Conservation (phyloP, 305 asterid genomes). For the Plantago coronopus region DNA sequence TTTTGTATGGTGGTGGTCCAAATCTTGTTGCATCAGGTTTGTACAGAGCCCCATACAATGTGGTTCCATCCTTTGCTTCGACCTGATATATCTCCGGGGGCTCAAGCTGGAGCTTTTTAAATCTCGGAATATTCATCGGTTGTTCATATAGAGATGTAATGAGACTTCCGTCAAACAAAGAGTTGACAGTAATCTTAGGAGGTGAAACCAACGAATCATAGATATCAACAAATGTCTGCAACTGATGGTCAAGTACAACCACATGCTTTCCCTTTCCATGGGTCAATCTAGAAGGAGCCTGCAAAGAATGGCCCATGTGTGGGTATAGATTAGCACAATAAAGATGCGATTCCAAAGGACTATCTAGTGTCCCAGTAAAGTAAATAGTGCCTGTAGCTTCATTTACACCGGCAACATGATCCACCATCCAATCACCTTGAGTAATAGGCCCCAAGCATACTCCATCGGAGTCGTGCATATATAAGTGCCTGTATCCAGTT, state of each 20-base stretch:
- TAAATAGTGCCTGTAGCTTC: conserved; percentile 70
- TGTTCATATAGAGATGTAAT: conserved; percentile 58
- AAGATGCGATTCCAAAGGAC: conserved; percentile 85
- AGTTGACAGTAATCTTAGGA: conserved; percentile 60
- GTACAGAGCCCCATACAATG: conserved; percentile 70
- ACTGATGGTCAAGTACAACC: conserved; percentile 80
- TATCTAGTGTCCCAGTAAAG: conserved; percentile 66
- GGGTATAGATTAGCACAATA: conserved; percentile 55
- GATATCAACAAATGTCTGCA: conserved; percentile 75
- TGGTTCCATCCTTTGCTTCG: conserved; percentile 68
- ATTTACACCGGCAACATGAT: conserved; percentile 79
- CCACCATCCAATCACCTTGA: conserved; percentile 87
- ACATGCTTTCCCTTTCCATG: conserved; percentile 71
- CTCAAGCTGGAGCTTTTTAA: conserved; percentile 50
- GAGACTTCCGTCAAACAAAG: conserved; percentile 60
- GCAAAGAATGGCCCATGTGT: conserved; percentile 27
- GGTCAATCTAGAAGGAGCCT: conserved; percentile 60
- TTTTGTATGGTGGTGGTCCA: conserved; percentile 90
- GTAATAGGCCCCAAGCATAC: conserved; percentile 73
- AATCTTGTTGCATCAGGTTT: conserved; percentile 65
- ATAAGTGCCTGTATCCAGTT: conserved; percentile 78
- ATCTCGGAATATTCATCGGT: conserved; percentile 39
- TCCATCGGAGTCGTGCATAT: conserved; percentile 63
- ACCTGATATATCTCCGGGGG: conserved; percentile 66
- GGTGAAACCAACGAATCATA: conserved; percentile 67